Evolutionary conservation across 108 stramenopile genomes (phyloP), one percentile per base, ranked within the genome.

Genomic region (Cyclotella baltica): DNA sequence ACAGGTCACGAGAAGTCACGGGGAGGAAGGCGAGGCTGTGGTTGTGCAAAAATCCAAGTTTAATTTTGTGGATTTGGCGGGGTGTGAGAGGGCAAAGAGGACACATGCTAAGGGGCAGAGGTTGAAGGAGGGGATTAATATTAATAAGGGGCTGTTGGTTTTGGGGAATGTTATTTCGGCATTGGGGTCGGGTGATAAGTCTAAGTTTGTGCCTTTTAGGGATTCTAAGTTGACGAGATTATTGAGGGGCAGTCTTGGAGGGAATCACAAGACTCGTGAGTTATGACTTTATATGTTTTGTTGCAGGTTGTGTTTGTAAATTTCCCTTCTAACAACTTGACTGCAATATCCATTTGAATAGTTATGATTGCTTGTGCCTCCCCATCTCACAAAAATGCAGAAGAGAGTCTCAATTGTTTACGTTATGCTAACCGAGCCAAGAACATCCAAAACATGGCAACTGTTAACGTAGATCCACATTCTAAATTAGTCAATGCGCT

Each of bases 391-490:
- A 80, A 69, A 29, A 87, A 92, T 66, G 85, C 95, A 66, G 97
- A 97, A 63, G 98, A 99, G 78, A 96, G 95, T 8, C 63, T 98
- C 19, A 98, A 97, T 81, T 97, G 96, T 61, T 77, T 99, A 16
- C 92, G 97, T 59, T 99, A 98, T 78, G 97, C 98, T 18, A 97
- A 98, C 67, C 85, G 98, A 3, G 98, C 98, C 35, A 98, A 97
- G 72, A 96, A 97, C 74, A 99, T 99, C 83, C 97, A 98, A 85
- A 98, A 92, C 79, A 80, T 82, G 53, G 91, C 90, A 84, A 36
- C 35, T 19, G 53, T 65, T 5, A 65, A 65, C 25, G 53, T 67
- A 37, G 75, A 79, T 79, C 87, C 83, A 35, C 81, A 64, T n/a
- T 83, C 89, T 5, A 78, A 74, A 16, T 38, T 90, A 19, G 71